These are phyloP conservation scores for Ascoidea asiatica DNA, from an alignment of 805 yeast genomes.

Conservation along the genomic window DNA sequence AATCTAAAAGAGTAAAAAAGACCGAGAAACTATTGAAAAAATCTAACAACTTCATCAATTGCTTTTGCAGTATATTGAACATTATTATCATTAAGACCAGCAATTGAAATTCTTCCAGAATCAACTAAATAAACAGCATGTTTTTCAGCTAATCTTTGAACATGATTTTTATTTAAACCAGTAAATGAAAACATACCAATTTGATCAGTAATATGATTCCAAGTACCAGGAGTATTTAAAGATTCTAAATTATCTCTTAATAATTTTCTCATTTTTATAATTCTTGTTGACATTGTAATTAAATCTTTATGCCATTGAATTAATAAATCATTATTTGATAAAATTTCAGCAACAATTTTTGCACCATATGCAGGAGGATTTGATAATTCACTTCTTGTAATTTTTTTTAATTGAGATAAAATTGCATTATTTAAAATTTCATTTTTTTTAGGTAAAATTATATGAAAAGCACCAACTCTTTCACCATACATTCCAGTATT, in stretches of 20 bases:
- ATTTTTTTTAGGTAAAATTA: slow-evolving; percentile 37
- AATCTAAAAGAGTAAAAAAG: too few species aligned
- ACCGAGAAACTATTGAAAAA: slow-evolving; percentile 10
- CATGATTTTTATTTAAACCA: slow-evolving; percentile 70
- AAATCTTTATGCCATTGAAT: slow-evolving; percentile 77
- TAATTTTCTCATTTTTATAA: slow-evolving; percentile 60
- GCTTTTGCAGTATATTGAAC: slow-evolving; percentile 69
- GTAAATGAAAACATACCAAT: slow-evolving; percentile 97
- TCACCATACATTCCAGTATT: slow-evolving; percentile 97
- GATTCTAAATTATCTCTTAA: slow-evolving; percentile 47
- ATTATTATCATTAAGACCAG: slow-evolving; percentile 77
- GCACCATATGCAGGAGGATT: slow-evolving; percentile 96
- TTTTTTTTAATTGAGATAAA: slow-evolving; percentile 58
- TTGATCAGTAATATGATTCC: slow-evolving; percentile 86
- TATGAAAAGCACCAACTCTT: slow-evolving; percentile 87
- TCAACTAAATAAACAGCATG: slow-evolving; percentile 74
- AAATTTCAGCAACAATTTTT: slow-evolving; percentile 67
- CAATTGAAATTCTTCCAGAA: slow-evolving; percentile 86
- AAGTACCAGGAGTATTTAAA: slow-evolving; percentile 73
- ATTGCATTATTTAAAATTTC: slow-evolving; percentile 37
- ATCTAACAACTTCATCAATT: slow-evolving; percentile 58
- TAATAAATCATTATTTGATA: slow-evolving; percentile 53
- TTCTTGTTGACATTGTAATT: slow-evolving; percentile 77
- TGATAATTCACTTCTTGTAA: slow-evolving; percentile 76
- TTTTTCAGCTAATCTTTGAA: slow-evolving; percentile 54